Conservation (phyloP, 2,329 filamentous ascomycete genomes). For the Xylariomycetidae sp. region DNA sequence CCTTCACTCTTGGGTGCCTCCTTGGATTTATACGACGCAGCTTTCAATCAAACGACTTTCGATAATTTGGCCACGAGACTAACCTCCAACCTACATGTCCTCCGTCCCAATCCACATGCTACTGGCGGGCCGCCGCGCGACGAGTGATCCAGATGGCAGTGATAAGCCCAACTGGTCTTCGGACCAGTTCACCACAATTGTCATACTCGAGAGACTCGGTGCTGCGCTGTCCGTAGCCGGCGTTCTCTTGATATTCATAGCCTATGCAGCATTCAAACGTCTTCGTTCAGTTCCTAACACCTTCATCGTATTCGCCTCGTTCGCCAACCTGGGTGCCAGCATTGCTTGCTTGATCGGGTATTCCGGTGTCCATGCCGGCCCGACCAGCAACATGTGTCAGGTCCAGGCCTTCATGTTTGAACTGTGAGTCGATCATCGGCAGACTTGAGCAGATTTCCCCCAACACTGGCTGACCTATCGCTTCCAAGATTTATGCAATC, state of each 20-base stretch:
- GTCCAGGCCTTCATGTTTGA: constrained; percentile 57
- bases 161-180: not conserved
- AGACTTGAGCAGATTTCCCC: not conserved
- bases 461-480: constrained; percentile 5
- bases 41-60: too few species aligned
- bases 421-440: constrained; percentile 45
- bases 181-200: constrained; percentile 31
- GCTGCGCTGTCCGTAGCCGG: constrained; percentile 47
- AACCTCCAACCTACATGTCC: too few species aligned
- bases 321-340: constrained; percentile 54
- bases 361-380: constrained; percentile 52
- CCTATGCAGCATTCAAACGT: constrained; percentile 44
- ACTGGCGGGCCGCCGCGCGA: too few species aligned
- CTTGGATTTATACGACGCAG: too few species aligned
- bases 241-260: constrained; percentile 45
- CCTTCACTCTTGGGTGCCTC: too few species aligned
- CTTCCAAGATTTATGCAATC: constrained; percentile 65
- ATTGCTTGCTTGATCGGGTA: constrained; percentile 66
- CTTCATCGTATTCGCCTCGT: constrained; percentile 56
- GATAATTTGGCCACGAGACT: too few species aligned
- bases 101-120: too few species aligned
- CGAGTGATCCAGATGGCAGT: not conserved
- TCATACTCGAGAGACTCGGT: constrained; percentile 46
- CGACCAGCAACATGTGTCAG: constrained; percentile 53
- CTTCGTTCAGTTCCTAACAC: constrained; percentile 55